phyloP scores from a whole-genome alignment of 225 moss, liverwort and hornwort genomes.

The Thuidium tamariscinum region DNA sequence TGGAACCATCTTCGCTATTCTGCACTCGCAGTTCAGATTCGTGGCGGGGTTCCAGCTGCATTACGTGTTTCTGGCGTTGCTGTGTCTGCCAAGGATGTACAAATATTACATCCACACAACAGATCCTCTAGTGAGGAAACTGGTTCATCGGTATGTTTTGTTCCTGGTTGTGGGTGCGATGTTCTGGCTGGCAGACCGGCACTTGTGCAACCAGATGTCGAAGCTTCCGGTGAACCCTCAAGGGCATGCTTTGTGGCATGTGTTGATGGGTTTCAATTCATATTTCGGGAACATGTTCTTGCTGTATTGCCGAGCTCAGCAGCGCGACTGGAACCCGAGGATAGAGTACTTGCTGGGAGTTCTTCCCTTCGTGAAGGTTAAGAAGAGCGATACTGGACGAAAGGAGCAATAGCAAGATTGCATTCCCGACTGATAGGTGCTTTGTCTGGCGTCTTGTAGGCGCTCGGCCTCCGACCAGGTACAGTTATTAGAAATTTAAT shows the following conservation, averaged over 20 bases:
- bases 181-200: constrained; percentile 74
- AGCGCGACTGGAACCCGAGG: constrained; percentile 66
- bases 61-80: constrained; percentile 59
- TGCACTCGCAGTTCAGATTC: constrained; percentile 71
- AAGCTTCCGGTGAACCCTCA: constrained; percentile 58
- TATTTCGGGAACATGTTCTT: constrained; percentile 73
- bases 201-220: constrained; percentile 47
- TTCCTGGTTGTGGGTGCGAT: constrained; percentile 45
- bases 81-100: constrained; percentile 92
- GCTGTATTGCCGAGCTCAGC: constrained; percentile 78
- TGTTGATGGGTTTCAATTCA: constrained; percentile 74
- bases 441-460: not conserved
- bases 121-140: constrained; percentile 54
- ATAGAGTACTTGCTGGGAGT: constrained; percentile 45
- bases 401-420: constrained; percentile 24
- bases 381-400: constrained; percentile 2
- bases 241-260: constrained; percentile 92
- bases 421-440: not conserved
- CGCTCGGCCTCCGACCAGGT: not conserved
- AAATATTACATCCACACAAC: constrained; percentile 82
- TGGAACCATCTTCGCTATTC: constrained; percentile 68
- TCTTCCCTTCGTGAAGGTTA: constrained; percentile 62
- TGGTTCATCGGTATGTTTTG: constrained; percentile 62
- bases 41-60: constrained; percentile 79
- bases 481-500: not conserved